Base-by-base conservation (phyloP, 352 stramenopile genomes). In the Phytopythium kandeliae region DNA sequence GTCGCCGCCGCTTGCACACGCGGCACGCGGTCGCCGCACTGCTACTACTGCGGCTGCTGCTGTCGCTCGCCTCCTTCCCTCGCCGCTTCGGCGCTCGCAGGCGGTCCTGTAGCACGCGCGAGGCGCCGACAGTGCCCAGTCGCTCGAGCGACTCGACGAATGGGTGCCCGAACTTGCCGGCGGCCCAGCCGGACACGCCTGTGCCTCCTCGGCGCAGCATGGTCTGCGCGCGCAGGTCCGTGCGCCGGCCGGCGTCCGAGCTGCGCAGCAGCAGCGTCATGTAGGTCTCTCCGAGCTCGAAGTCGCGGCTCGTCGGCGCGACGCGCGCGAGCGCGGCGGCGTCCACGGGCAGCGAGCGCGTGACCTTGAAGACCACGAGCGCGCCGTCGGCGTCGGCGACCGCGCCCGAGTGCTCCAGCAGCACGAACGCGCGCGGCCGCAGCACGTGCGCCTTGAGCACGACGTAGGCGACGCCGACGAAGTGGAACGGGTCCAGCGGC, bases 331-430 rank as follows among this genome's bases (percentile, higher is more conserved):
- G 22, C 21, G 24, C 30, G 38, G 0, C 38, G 38, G 38, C 57
- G 31, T 74, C 55, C 51, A 65, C 62, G 48, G 60, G 65, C 12
- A 45, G 6, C 4, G 38, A 30, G 38, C 38, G 38, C 19, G 19
- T 13, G 38, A 45, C 12, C 38, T 45, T 45, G 21, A 45, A 45
- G 17, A 45, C 38, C 4, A 45, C 10, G 10, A 45, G 38, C 21
- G 28, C 21, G 38, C 38, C 38, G 10, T 30, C 24, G 38, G 38
- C 38, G 21, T 45, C 38, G 21, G 28, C 38, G 21, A 30, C 38
- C 21, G 38, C 28, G 21, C 38, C 38, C 21, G 38, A 45, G 38
- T 30, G 38, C 38, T 45, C 38, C 12, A 45, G 11, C 21, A 45
- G 21, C 21, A 30, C 21, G 38, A 30, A 30, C 38, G 24, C 19